Evolutionary conservation across 2,329 filamentous ascomycete species (phyloP).

Genomic region (Penicillium sp.): DNA sequence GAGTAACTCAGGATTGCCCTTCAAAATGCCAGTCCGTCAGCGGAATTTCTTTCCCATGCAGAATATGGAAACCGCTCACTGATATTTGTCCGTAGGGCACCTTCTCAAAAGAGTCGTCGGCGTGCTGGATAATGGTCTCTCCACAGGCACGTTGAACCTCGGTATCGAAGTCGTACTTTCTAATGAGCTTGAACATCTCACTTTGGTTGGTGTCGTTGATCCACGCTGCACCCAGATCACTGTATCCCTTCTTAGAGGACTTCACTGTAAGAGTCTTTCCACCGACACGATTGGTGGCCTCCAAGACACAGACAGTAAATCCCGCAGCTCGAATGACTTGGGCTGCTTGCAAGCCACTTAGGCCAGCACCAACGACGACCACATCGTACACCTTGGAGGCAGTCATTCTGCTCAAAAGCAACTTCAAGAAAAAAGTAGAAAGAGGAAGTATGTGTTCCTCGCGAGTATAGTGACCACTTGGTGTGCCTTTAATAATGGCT

Average conservation of each 20-base stretch:
- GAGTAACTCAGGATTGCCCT: not conserved
- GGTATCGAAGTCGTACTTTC: conserved; percentile 22
- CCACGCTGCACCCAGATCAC: conserved; percentile 41
- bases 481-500: no score
- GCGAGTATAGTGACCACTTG: no score
- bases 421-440: no score
- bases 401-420: not conserved
- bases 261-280: conserved; percentile 40
- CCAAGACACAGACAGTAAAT: conserved; percentile 38
- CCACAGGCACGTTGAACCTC: conserved; percentile 33
- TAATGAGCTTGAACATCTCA: conserved; percentile 17
- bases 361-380: conserved; percentile 42
- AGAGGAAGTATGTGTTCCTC: no score
- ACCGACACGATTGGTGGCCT: conserved; percentile 46
- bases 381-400: conserved; percentile 20
- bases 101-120: conserved; percentile 7
- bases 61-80: not conserved
- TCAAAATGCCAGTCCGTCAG: not conserved
- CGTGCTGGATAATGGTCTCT: conserved; percentile 30
- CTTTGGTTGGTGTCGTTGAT: conserved; percentile 34
- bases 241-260: conserved; percentile 25
- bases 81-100: conserved; percentile 7
- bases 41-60: not conserved
- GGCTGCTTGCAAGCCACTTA: conserved; percentile 42
- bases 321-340: conserved; percentile 33